Percentiles rank a stretch among this genome's conserved stretches.
Conservation (phyloP, 2,329 filamentous ascomycete species). For the Teratosphaeria nubilosa region DNA sequence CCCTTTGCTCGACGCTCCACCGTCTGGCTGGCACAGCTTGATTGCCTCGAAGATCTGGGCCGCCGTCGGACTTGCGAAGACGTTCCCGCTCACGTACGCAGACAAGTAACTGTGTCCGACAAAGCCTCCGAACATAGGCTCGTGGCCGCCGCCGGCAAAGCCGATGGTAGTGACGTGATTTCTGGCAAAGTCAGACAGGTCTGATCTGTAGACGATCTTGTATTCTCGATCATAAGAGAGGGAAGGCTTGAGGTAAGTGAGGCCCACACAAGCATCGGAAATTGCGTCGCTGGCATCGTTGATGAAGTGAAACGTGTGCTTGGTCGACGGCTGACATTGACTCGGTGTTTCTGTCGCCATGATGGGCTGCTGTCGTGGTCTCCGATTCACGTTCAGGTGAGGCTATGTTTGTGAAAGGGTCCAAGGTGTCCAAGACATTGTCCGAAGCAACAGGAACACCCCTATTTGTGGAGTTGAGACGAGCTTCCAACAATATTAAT, state of each 20-base stretch:
- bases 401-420: too few species aligned
- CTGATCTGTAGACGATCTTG: slow-evolving; percentile 28
- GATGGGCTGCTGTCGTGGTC: not conserved
- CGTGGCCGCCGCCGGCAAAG: slow-evolving; percentile 32
- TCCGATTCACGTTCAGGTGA: too few species aligned
- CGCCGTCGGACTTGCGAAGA: slow-evolving; percentile 55
- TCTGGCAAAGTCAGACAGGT: slow-evolving; percentile 21
- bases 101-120: slow-evolving; percentile 53
- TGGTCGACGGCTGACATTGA: slow-evolving; percentile 4
- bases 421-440: too few species aligned
- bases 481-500: too few species aligned
- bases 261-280: slow-evolving; percentile 26
- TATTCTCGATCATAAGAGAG: slow-evolving; percentile 26
- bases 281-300: slow-evolving; percentile 26
- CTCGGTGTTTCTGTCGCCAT: slow-evolving; percentile 15
- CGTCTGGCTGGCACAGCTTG: slow-evolving; percentile 42
- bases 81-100: slow-evolving; percentile 50
- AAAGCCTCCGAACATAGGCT: slow-evolving; percentile 55
- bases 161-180: slow-evolving; percentile 27
- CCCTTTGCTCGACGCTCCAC: slow-evolving; percentile 30
- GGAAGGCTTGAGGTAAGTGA: slow-evolving; percentile 25
- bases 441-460: too few species aligned
- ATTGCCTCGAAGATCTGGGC: slow-evolving; percentile 53
- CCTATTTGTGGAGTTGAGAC: too few species aligned
- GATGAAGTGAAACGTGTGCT: slow-evolving; percentile 30